These are phyloP conservation scores for Gracilaria gracilis DNA, from an alignment of 23 red algal species.

Conservation along the genomic window DNA sequence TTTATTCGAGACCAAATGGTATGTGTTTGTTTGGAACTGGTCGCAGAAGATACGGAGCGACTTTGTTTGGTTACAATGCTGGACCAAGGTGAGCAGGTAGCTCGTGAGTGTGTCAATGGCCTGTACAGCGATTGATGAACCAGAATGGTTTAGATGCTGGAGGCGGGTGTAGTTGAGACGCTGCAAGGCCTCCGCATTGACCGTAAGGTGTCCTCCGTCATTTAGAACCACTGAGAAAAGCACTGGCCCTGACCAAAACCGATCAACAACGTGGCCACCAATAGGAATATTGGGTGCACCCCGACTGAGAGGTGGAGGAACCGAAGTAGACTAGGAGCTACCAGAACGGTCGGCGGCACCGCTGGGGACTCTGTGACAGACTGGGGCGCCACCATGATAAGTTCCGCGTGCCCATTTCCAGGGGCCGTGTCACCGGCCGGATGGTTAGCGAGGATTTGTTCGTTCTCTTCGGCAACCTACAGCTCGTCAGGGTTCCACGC, in stretches of 20 bases:
- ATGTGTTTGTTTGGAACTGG: neutral
- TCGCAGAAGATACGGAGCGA: neutral
- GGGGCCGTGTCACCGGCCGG: neutral
- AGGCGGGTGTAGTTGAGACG: neutral
- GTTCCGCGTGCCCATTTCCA: too few relatives aligned
- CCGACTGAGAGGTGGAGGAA: neutral
- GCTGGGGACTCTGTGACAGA: too few relatives aligned
- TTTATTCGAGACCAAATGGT: neutral
- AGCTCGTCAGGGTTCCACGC: neutral
- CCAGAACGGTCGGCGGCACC: neutral
- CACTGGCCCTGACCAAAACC: neutral
- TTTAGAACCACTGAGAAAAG: neutral
- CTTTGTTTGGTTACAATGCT: neutral
- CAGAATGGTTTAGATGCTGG: neutral
- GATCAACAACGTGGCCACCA: neutral
- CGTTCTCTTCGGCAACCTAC: neutral
- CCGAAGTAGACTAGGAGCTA: too few relatives aligned
- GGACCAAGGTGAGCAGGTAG: neutral
- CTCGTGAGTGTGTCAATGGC: constrained; percentile 6
- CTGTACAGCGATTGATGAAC: neutral
- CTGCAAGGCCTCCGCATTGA: neutral
- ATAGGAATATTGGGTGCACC: neutral
- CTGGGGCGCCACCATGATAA: too few relatives aligned
- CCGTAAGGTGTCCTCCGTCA: neutral
- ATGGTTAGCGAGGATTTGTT: neutral